phyloP scores from a whole-genome alignment of 768 basidiomycete species.

The Lactarius evosmus region DNA sequence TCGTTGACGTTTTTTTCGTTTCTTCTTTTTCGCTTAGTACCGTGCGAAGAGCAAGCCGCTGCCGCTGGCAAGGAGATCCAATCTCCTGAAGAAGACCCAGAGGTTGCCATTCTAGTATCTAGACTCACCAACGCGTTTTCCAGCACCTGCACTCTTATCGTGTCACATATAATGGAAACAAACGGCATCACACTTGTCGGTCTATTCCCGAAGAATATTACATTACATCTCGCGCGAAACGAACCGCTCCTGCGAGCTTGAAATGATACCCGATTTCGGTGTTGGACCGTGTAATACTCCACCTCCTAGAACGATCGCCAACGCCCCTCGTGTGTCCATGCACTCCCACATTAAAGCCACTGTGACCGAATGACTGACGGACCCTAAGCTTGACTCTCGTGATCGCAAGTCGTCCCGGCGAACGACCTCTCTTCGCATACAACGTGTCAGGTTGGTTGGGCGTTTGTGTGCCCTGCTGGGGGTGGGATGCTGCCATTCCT shows the following conservation, averaged over 20 bases:
- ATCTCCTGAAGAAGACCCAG: constrained; percentile 25
- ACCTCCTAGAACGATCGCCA: constrained; percentile 2
- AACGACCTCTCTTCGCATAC: constrained; percentile 6
- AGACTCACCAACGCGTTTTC: not conserved
- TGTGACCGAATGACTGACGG: not conserved
- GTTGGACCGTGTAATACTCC: not conserved
- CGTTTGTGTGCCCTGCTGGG: constrained; percentile 7
- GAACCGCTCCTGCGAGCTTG: constrained; percentile 4
- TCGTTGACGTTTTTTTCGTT: constrained; percentile 3
- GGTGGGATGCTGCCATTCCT: not conserved
- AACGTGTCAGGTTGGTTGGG: constrained; percentile 14
- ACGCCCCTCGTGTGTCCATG: not conserved
- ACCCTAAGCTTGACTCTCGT: constrained; percentile 17
- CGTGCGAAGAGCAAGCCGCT: constrained; percentile 23
- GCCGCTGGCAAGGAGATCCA: constrained; percentile 23
- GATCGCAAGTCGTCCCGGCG: constrained; percentile 6
- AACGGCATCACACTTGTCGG: not conserved
- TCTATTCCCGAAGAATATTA: constrained; percentile 8
- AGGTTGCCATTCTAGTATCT: constrained; percentile 27
- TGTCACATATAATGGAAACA: not conserved
- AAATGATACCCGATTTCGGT: constrained; percentile 1
- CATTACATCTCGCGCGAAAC: constrained; percentile 17
- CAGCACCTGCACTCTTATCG: constrained; percentile 5
- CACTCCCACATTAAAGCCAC: not conserved
- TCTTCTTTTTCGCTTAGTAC: constrained; percentile 18